These are phyloP conservation scores for Ailanthus altissimus DNA, from an alignment of 345 rosid species.

Conservation along the genomic window DNA sequence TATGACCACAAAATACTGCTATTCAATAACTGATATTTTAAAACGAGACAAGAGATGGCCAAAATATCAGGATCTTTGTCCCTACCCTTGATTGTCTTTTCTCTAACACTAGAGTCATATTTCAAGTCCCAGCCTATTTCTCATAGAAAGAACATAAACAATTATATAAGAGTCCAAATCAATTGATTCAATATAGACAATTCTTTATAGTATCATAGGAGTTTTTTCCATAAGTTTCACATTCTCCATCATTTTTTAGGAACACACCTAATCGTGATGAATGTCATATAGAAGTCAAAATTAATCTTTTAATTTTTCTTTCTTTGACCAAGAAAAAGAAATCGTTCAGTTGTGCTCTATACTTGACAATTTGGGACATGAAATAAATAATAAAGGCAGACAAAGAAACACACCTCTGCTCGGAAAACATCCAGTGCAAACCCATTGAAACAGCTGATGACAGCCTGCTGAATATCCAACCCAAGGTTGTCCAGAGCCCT, in stretches of 20 bases:
- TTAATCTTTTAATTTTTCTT: slow-evolving; percentile 3
- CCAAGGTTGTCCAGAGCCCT: slow-evolving; percentile 92
- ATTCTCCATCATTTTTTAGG: background rate
- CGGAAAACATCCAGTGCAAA: slow-evolving; percentile 92
- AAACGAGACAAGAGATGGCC: background rate
- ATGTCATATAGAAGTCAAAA: background rate
- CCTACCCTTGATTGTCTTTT: background rate
- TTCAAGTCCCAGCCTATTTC: background rate
- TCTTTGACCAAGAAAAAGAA: background rate
- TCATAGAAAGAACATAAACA: background rate
- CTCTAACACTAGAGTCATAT: background rate
- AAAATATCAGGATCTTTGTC: background rate
- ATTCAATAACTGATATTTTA: background rate
- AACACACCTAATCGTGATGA: background rate
- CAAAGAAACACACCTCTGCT: slow-evolving; percentile 69
- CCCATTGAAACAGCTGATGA: slow-evolving; percentile 94
- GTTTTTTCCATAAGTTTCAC: background rate
- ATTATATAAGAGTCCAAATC: background rate
- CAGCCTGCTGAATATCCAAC: slow-evolving; percentile 93
- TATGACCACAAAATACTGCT: slow-evolving; percentile 10
- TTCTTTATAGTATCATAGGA: background rate
- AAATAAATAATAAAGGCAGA: background rate
- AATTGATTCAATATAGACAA: background rate
- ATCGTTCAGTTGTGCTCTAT: slow-evolving; percentile 11
- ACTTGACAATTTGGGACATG: background rate